Percentiles rank a stretch among this genome's conserved stretches.
Conservation (phyloP, 2,329 filamentous ascomycete genomes). For the Hypoxylon sp. region DNA sequence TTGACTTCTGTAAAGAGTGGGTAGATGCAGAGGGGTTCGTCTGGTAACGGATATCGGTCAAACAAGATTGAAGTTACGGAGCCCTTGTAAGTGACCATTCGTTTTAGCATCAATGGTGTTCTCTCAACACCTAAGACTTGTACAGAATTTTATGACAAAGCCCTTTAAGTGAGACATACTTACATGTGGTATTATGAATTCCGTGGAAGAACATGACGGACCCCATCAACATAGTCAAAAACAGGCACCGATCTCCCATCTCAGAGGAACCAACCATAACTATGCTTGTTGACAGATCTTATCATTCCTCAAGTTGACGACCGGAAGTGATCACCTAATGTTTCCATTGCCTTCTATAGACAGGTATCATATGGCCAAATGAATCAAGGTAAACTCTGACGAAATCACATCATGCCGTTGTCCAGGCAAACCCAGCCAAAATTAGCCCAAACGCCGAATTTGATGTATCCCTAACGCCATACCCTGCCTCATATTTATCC, state of each 20-base stretch:
- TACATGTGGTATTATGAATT: no score
- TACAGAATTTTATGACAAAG: no score
- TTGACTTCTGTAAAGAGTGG: conserved; percentile 22
- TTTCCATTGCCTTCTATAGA: conserved; percentile 1
- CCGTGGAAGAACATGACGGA: no score
- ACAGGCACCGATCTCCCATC: no score
- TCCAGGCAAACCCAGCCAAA: background rate
- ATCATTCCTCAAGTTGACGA: background rate
- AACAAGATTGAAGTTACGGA: no score
- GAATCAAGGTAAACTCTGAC: background rate
- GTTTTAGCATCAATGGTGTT: no score
- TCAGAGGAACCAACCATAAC: background rate
- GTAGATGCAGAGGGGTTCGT: conserved; percentile 15
- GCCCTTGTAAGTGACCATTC: no score
- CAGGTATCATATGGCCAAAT: conserved; percentile 1
- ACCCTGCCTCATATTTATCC: background rate
- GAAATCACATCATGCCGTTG: background rate
- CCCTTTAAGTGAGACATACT: no score
- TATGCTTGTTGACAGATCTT: background rate
- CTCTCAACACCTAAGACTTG: no score
- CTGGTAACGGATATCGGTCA: background rate
- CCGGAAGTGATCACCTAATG: background rate
- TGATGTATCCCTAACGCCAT: conserved; percentile 20
- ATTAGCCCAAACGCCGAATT: conserved; percentile 18
- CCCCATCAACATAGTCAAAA: no score